Conservation (phyloP, 1,284 basidiomycete genomes). For the Fomitopsis schrenkii region DNA sequence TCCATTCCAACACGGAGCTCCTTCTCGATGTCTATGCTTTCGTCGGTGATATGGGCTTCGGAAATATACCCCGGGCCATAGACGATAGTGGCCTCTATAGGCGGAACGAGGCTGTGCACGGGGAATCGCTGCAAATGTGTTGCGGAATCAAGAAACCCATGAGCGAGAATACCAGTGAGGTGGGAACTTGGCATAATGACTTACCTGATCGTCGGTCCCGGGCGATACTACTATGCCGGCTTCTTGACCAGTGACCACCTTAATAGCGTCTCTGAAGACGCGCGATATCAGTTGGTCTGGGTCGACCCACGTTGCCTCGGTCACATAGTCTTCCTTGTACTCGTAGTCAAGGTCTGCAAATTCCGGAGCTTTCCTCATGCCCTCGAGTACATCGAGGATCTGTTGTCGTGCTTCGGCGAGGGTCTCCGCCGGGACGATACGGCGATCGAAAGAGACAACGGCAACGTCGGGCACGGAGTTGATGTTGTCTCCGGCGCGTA, state of each 20-base stretch:
- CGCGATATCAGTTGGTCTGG: conserved; percentile 7
- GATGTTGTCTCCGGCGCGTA: conserved; percentile 5
- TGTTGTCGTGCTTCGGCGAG: conserved; percentile 7
- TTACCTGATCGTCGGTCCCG: conserved; percentile 11
- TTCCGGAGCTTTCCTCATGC: not conserved
- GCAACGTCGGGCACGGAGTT: conserved; percentile 7
- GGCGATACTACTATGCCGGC: conserved; percentile 10
- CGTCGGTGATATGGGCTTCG: conserved; percentile 9
- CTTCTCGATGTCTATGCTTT: conserved; percentile 9
- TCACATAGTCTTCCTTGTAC: conserved; percentile 8
- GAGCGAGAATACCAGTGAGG: too few species aligned
- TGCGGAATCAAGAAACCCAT: not conserved
- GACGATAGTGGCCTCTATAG: conserved; percentile 3
- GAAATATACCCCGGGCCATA: conserved; percentile 10
- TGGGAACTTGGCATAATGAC: not conserved
- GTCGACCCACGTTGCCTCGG: conserved; percentile 9
- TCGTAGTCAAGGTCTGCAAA: conserved; percentile 4
- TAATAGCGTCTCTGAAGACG: conserved; percentile 7
- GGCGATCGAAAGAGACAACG: conserved; percentile 7
- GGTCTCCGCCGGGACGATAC: conserved; percentile 10
- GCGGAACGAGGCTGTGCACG: conserved; percentile 6
- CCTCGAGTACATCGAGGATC: conserved; percentile 3
- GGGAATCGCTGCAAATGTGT: conserved; percentile 6
- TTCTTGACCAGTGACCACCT: conserved; percentile 5
- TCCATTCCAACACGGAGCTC: conserved; percentile 11